Conservation (phyloP, 2,329 filamentous ascomycete genomes). For the Shiraia bambusicola region DNA sequence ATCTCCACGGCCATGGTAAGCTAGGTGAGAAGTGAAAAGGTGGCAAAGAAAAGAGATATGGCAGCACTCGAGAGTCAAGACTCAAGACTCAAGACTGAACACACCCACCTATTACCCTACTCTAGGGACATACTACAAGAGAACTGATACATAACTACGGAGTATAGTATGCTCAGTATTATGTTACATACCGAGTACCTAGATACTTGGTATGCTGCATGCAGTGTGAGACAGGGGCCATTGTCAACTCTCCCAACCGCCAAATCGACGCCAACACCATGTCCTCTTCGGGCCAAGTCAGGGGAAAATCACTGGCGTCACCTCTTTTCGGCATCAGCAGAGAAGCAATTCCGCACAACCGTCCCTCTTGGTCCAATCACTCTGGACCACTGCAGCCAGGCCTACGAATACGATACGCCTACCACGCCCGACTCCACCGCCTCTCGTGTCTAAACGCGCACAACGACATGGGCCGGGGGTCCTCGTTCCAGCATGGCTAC, state of each 20-base stretch:
- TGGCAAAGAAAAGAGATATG: too few relatives aligned
- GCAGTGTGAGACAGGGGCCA: constrained; percentile 1
- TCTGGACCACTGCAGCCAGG: not conserved
- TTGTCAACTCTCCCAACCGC: constrained; percentile 3
- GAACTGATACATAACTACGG: too few relatives aligned
- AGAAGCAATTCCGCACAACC: constrained; percentile 18
- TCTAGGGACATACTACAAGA: too few relatives aligned
- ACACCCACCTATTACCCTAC: too few relatives aligned
- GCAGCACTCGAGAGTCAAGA: too few relatives aligned
- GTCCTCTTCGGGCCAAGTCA: constrained; percentile 25
- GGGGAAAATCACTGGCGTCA: constrained; percentile 26
- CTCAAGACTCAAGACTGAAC: too few relatives aligned
- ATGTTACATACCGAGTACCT: too few relatives aligned
- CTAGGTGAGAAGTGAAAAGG: too few relatives aligned
- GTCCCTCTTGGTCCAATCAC: constrained; percentile 21
- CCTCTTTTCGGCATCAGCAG: constrained; percentile 24
- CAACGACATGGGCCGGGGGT: constrained; percentile 10
- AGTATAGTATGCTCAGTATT: too few relatives aligned
- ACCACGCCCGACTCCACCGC: constrained; percentile 23
- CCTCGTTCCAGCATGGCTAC: constrained; percentile 25
- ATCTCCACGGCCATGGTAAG: not conserved
- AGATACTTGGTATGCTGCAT: too few relatives aligned
- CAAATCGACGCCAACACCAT: constrained; percentile 7
- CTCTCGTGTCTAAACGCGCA: constrained; percentile 22
- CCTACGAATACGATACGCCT: constrained; percentile 21